Conservation (phyloP, 768 basidiomycete species). For the Lactarius indigo region DNA sequence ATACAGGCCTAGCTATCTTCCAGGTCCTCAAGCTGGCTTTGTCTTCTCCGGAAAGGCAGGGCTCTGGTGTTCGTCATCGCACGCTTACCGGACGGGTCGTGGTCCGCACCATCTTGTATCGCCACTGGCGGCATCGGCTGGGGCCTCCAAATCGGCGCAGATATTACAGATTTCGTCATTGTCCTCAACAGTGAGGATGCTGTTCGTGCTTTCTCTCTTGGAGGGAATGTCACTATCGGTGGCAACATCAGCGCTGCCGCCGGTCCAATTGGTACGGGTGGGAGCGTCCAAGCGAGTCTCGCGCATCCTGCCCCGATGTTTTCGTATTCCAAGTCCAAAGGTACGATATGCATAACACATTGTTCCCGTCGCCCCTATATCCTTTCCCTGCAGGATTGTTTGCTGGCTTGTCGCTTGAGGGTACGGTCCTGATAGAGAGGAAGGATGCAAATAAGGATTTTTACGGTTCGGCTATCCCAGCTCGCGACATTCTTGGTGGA, state of each 20-base stretch:
- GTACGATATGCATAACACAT: slow-evolving; percentile 39
- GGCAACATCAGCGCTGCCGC: slow-evolving; percentile 83
- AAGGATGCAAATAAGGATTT: slow-evolving; percentile 97
- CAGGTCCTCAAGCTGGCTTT: slow-evolving; percentile 91
- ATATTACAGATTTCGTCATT: slow-evolving; percentile 93
- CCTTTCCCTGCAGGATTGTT: slow-evolving; percentile 66
- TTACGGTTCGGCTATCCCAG: slow-evolving; percentile 88
- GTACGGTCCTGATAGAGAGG: slow-evolving; percentile 89
- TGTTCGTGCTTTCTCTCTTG: slow-evolving; percentile 90
- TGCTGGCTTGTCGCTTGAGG: slow-evolving; percentile 91
- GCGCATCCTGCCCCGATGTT: slow-evolving; percentile 98
- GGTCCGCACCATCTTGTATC: slow-evolving; percentile 96
- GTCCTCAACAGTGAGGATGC: slow-evolving; percentile 97
- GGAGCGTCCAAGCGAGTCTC: slow-evolving; percentile 78
- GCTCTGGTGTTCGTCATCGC: slow-evolving; percentile 91
- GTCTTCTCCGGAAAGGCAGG: slow-evolving; percentile 94
- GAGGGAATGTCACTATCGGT: slow-evolving; percentile 95
- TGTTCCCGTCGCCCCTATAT: background rate
- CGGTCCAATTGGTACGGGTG: slow-evolving; percentile 93
- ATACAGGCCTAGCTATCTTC: slow-evolving; percentile 86
- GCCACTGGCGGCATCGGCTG: slow-evolving; percentile 93
- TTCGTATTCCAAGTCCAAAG: slow-evolving; percentile 93
- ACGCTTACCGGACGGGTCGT: slow-evolving; percentile 89
- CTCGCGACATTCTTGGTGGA: slow-evolving; percentile 86
- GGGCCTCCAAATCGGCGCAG: slow-evolving; percentile 95